Conservation (phyloP, 345 rosid genomes). For the Dipteronia dyeriana region DNA sequence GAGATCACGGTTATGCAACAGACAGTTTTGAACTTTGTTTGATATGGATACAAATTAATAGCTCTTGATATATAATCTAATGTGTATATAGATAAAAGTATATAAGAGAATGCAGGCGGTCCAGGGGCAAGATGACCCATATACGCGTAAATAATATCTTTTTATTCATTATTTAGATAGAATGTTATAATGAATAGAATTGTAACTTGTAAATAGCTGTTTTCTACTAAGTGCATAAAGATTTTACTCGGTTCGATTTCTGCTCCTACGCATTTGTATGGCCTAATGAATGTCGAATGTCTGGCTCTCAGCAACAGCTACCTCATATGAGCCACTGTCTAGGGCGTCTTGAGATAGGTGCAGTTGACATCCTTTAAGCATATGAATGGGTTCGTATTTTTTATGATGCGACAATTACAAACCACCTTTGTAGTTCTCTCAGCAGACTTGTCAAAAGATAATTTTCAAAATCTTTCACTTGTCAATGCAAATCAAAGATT, state of each 20-base stretch:
- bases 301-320: not conserved
- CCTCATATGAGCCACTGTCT: not conserved
- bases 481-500: no score
- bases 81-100: constrained; percentile 6
- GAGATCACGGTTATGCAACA: constrained; percentile 13
- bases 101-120: not conserved
- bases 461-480: not conserved
- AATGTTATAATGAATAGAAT: constrained; percentile 19
- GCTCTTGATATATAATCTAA: not conserved
- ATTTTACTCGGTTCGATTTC: not conserved
- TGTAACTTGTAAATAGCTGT: constrained; percentile 7
- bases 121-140: not conserved
- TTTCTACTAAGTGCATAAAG: not conserved
- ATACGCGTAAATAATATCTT: not conserved
- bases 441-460: no score
- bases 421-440: not conserved
- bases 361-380: no score
- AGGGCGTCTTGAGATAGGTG: constrained; percentile 1
- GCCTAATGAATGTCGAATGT: not conserved
- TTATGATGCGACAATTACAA: no score
- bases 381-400: no score
- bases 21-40: constrained; percentile 20
- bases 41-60: constrained; percentile 10
- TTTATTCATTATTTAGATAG: constrained; percentile 7
- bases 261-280: not conserved